A percentile compares a stretch with the other conserved stretches of the same genome.
Conservation (phyloP, 208 protist species). For the Herpetomonas tarakana region DNA sequence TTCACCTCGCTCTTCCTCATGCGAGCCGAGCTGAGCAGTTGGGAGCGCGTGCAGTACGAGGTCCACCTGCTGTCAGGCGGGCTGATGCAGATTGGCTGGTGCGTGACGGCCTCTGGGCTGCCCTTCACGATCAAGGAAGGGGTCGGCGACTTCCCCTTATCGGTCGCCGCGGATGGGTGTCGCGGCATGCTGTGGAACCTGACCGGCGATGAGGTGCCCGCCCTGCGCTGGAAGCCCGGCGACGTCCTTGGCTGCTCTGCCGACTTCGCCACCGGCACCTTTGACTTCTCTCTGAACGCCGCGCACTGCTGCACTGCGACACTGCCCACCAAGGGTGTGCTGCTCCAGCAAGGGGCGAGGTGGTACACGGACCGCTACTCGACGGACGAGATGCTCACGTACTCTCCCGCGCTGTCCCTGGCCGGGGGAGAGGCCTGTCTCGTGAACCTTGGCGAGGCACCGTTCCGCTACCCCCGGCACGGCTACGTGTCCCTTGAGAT, state of each 20-base stretch:
- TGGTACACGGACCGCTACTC: conserved; percentile 16
- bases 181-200: conserved; percentile 27
- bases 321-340: conserved; percentile 13
- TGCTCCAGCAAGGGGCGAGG: conserved; percentile 10
- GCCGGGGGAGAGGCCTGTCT: conserved; percentile 18
- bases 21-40: conserved; percentile 1
- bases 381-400: conserved; percentile 19
- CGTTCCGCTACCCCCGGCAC: conserved; percentile 14
- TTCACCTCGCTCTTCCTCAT: conserved; percentile 23
- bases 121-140: conserved; percentile 24
- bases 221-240: conserved; percentile 17
- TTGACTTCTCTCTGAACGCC: conserved; percentile 28
- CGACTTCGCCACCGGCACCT: conserved; percentile 18
- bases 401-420: conserved; percentile 23
- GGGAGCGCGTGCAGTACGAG: conserved; percentile 27
- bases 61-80: conserved; percentile 23
- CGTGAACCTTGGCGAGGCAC: conserved; percentile 22
- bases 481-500: conserved; percentile 14
- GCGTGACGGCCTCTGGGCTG: conserved; percentile 7
- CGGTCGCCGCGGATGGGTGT: conserved; percentile 20
- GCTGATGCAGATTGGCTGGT: conserved; percentile 35
- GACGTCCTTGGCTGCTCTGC: conserved; percentile 25
- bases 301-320: conserved; percentile 4
- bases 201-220: conserved; percentile 3
- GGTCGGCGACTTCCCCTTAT: conserved; percentile 33